Conservation (phyloP, 305 asterid genomes). For the Fraxinus albicans region DNA sequence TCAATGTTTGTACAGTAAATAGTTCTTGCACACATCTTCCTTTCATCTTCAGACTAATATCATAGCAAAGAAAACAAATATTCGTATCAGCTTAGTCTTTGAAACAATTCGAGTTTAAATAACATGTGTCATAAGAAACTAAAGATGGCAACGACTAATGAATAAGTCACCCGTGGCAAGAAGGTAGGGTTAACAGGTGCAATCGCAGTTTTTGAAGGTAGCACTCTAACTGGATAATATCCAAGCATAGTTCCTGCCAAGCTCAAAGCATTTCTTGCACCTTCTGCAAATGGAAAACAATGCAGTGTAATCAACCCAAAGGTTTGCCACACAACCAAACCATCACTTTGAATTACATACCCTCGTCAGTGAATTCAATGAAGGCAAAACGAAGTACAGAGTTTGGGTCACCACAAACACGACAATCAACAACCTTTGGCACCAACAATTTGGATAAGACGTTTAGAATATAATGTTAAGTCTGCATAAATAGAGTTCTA, state of each 20-base stretch:
- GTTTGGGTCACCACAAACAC: slow-evolving; percentile 91
- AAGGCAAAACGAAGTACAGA: slow-evolving; percentile 94
- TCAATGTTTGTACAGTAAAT: slow-evolving; percentile 94
- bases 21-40: slow-evolving; percentile 97
- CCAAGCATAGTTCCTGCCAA: slow-evolving; percentile 98
- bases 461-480: slow-evolving; percentile 8
- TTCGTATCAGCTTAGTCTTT: not conserved
- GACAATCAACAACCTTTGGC: slow-evolving; percentile 87
- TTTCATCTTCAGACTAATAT: slow-evolving; percentile 88
- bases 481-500: not conserved
- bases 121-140: not conserved
- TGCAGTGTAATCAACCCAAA: slow-evolving; percentile 7
- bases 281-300: slow-evolving; percentile 57
- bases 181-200: slow-evolving; percentile 98
- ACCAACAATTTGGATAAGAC: slow-evolving; percentile 7
- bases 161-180: slow-evolving; percentile 80
- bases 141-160: not conserved
- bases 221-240: slow-evolving; percentile 82
- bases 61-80: slow-evolving; percentile 15
- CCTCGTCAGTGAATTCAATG: slow-evolving; percentile 81
- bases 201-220: slow-evolving; percentile 97
- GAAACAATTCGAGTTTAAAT: not conserved
- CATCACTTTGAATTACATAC: slow-evolving; percentile 34
- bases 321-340: slow-evolving; percentile 10
- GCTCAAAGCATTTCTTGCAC: slow-evolving; percentile 86